phyloP scores from a whole-genome alignment of 495 filamentous ascomycete species.

The Apiosordaria backusii region DNA sequence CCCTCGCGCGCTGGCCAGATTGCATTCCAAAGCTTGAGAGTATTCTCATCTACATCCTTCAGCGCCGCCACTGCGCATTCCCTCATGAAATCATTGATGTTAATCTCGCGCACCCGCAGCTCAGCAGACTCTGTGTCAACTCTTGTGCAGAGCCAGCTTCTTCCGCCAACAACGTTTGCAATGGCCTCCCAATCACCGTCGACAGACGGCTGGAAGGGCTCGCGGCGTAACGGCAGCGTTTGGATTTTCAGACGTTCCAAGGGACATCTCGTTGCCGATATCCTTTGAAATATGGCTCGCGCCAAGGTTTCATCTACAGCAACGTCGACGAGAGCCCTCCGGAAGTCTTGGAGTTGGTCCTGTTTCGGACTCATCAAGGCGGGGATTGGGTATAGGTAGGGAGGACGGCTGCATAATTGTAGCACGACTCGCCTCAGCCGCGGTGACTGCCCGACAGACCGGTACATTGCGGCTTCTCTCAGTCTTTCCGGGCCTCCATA shows the following conservation, averaged over 20 bases:
- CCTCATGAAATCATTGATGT: neutral
- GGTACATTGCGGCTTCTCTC: neutral
- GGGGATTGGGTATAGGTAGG: neutral
- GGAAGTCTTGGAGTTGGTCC: neutral
- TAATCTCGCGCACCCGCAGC: neutral
- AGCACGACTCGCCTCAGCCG: neutral
- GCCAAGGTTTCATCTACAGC: neutral
- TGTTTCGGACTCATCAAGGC: neutral
- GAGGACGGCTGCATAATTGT: neutral
- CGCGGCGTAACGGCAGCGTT: neutral
- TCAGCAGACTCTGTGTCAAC: neutral
- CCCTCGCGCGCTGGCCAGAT: neutral
- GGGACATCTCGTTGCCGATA: neutral
- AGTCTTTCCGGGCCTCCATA: too few relatives aligned
- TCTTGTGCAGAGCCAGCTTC: neutral
- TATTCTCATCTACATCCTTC: too few relatives aligned
- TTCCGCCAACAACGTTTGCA: neutral
- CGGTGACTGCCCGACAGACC: neutral
- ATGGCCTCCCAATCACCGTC: neutral
- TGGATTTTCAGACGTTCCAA: neutral
- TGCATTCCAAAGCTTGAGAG: neutral
- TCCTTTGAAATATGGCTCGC: neutral
- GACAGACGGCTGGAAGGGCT: too few relatives aligned
- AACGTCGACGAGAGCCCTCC: neutral
- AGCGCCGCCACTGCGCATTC: too few relatives aligned